Evolutionary conservation across 177 flowering plant genomes (phyloP), one percentile per base, ranked within the genome.

Genomic region (Vitis hybrid): DNA sequence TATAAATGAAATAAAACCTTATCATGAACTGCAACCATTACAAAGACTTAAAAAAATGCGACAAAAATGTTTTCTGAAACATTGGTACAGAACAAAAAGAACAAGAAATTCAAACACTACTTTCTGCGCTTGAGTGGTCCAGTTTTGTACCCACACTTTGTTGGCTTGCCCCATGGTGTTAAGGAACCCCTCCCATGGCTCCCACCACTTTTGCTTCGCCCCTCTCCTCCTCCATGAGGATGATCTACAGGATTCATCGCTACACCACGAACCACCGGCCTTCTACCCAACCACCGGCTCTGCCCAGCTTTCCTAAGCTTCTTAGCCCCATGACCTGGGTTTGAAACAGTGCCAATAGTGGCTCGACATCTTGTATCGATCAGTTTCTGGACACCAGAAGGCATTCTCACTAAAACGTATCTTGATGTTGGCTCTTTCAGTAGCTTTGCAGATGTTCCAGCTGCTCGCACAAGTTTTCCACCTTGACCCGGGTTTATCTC

Each of bases 171-270:
- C 87, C 87, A 83, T 0, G 89, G 89, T 0, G 89, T 76, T 1
- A 51, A 56, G 0, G 89, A 82, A 30, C 60, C 67, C 61, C 68
- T 66, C 10, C 86, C 86, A 26, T 56, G 70, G 57, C 74, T 70
- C n/a, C 89, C 87, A 63, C 87, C 70, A 74, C 85, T 80, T 68
- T 80, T 83, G 68, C 83, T 83, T 57, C 40, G 65, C 52, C 89
- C 89, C 70, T 86, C 89, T 57, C 89, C 89, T 65, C 89, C 89
- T 56, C 89, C 89, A 72, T 83, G 89, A 18, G 89, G 89, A 59
- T 84, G 89, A 68, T 86, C 87, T 10, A 80, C 69, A 1, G 87
- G 89, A 65, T 86, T 86, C 87, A 82, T 86, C 0, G 87, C 89
- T 48, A 82, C 83, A 58, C 89, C 87, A n/a, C 87, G 71, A 60